Base-by-base conservation (phyloP, 2,329 filamentous ascomycete genomes). In the Fusarium virguliforme region DNA sequence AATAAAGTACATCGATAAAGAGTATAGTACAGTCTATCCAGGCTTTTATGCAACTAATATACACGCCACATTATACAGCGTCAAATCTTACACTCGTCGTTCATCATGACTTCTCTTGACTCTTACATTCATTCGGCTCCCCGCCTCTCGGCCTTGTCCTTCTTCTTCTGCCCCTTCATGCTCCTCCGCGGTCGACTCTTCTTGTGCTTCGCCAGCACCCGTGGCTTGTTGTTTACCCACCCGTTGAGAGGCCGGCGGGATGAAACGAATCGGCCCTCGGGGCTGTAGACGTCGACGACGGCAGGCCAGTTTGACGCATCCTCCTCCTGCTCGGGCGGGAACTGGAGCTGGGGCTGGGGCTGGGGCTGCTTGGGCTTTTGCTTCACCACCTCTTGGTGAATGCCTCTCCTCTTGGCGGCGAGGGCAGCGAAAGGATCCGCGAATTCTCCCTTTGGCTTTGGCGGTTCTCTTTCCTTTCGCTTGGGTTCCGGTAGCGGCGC, bases 241-340 rank as follows among this genome's bases (percentile, higher is more conserved):
- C 89, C 93, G 74, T 92, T 90, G 85, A 97, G 90, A 1, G 93
- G 92, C 71, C 78, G 79, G 37, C 94, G 85, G 9, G 84, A 82
- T 1, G 87, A 91, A 32, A 98, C 85, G 74, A 92, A 96, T 74
- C 89, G 90, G n/a, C 96, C 96, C 64, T 94, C 87, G 0, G 96
- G 96, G 30, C 88, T 92, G 76, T 92, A 98, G 0, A 98, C 89
- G 72, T 98, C 95, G 7, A 99, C 95, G 7, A 99, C 87, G 9
- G 90, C 85, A 0, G 94, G 94, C 84, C 89, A 90, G 24, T 83
- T 80, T 1, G 79, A 18, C 18, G 18, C 18, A 18, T 18, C 18
- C 18, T 18, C 18, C 18, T 18, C 18, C 18, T 18, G 18, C 18
- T 18, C 18, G 18, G 18, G 18, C 18, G 18, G 18, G 18, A 18